phyloP scores from a whole-genome alignment of 306 rosid genomes.

The Quercus mongolica region DNA sequence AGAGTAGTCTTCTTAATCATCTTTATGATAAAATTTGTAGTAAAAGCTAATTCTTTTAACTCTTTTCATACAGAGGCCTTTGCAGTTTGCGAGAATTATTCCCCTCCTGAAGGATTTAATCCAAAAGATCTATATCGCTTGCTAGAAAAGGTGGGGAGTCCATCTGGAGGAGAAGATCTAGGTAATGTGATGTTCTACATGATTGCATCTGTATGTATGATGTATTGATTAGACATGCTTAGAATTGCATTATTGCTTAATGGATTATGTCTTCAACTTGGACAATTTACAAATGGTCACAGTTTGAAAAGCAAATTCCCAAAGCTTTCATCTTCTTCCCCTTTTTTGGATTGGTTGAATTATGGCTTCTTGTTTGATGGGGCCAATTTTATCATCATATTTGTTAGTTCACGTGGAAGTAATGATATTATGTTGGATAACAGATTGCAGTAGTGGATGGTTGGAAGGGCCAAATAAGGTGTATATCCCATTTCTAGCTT shows the following conservation, averaged over 20 bases:
- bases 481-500: constrained; percentile 90
- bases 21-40: not conserved
- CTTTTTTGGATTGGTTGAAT: not conserved
- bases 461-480: constrained; percentile 94
- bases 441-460: constrained; percentile 98
- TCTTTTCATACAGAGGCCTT: constrained; percentile 75
- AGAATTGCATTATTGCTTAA: not conserved
- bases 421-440: constrained; percentile 12
- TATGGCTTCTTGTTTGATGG: not conserved
- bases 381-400: not conserved
- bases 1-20: not conserved
- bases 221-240: not conserved
- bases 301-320: not conserved
- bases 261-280: not conserved
- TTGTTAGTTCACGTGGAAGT: not conserved
- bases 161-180: constrained; percentile 81
- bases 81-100: constrained; percentile 94
- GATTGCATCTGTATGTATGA: not conserved
- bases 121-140: constrained; percentile 80
- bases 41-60: constrained; percentile 11
- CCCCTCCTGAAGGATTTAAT: constrained; percentile 91
- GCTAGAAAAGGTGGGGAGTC: constrained; percentile 95
- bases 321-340: not conserved
- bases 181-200: constrained; percentile 41
- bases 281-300: not conserved